phyloP scores from a whole-genome alignment of 768 basidiomycete species.

The Myochromella boudieri region DNA sequence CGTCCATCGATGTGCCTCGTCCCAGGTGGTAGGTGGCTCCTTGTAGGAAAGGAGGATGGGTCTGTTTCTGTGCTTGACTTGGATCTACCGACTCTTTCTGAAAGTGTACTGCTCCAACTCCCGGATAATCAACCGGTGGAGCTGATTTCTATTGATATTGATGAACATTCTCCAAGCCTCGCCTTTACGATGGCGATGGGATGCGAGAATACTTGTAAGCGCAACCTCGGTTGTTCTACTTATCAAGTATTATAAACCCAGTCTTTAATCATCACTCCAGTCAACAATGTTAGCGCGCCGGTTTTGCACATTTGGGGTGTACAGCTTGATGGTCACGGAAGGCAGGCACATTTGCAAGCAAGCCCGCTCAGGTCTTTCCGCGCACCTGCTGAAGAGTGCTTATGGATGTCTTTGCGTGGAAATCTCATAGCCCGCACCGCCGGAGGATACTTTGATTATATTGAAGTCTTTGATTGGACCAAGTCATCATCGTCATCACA shows the following conservation, averaged over 20 bases:
- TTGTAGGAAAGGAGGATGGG: conserved; percentile 1
- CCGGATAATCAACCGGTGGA: neutral
- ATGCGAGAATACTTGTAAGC: too few species aligned
- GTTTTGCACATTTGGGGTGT: conserved; percentile 8
- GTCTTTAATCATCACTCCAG: neutral
- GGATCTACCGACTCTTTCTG: conserved; percentile 4
- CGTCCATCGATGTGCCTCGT: conserved; percentile 11
- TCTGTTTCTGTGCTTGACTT: conserved; percentile 3
- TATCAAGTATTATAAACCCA: neutral
- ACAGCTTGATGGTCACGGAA: conserved; percentile 1
- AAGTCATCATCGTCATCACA: neutral
- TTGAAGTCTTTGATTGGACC: conserved; percentile 9
- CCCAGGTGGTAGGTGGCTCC: conserved; percentile 9
- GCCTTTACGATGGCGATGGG: conserved; percentile 8
- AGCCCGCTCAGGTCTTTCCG: conserved; percentile 2
- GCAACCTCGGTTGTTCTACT: neutral
- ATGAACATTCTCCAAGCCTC: conserved; percentile 3
- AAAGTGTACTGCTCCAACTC: conserved; percentile 2
- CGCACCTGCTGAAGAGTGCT: neutral
- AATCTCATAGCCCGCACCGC: conserved; percentile 6
- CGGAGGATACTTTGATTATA: neutral
- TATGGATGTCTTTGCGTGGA: neutral
- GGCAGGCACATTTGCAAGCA: conserved; percentile 3
- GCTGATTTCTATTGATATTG: conserved; percentile 4
- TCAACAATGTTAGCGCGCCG: neutral